These are phyloP conservation scores for Porodaedalea pini DNA, from an alignment of 1,284 basidiomycete genomes.

Conservation along the genomic window DNA sequence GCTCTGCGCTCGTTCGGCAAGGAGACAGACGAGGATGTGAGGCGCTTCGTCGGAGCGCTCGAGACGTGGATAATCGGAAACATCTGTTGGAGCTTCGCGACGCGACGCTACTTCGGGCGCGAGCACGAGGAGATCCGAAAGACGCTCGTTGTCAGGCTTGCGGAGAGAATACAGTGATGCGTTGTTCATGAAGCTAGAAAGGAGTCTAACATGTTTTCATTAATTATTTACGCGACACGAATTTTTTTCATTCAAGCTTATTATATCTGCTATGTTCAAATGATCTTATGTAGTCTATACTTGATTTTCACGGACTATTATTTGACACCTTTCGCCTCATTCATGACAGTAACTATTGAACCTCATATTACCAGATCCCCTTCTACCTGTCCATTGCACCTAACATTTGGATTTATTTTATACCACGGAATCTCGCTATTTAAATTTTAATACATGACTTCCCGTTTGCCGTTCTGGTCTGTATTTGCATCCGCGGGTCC, in stretches of 20 bases:
- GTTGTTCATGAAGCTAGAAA: not conserved
- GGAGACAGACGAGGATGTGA: slow-evolving; percentile 45
- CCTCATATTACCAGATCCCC: too few relatives aligned
- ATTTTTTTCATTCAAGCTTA: not conserved
- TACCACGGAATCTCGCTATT: too few relatives aligned
- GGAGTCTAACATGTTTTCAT: not conserved
- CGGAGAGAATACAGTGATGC: not conserved
- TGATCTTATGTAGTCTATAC: too few relatives aligned
- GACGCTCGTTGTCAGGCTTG: slow-evolving; percentile 39
- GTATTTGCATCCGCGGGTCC: not conserved
- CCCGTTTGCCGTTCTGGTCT: too few relatives aligned
- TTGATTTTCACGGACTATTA: too few relatives aligned
- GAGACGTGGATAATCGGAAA: slow-evolving; percentile 51
- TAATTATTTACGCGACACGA: not conserved
- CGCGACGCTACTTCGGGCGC: slow-evolving; percentile 53
- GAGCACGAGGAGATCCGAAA: slow-evolving; percentile 43
- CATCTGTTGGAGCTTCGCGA: slow-evolving; percentile 57
- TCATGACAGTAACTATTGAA: too few relatives aligned
- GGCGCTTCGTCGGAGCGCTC: slow-evolving; percentile 43
- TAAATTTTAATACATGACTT: too few relatives aligned
- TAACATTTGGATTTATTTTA: too few relatives aligned
- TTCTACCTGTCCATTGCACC: too few relatives aligned
- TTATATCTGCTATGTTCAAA: not conserved
- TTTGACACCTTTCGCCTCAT: too few relatives aligned
- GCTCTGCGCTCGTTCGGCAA: slow-evolving; percentile 43